A percentile compares a stretch with the other conserved stretches of the same genome.
Evolutionary conservation across 371 early-diverging fungal genomes (phyloP).

Genomic region (Dinochytrium kinnereticum): DNA sequence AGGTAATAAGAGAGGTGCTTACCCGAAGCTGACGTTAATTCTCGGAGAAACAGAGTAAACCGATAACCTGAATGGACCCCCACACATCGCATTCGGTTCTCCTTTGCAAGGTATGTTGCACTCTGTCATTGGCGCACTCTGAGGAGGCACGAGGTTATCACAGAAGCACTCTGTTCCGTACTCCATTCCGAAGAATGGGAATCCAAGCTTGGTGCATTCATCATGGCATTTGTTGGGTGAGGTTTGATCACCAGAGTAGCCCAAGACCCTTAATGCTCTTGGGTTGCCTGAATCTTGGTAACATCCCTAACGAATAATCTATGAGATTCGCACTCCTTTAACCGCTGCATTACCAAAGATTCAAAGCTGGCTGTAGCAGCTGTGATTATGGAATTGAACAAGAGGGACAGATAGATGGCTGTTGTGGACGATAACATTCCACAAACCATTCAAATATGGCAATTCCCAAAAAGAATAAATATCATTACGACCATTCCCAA

Average conservation of each 20-base stretch:
- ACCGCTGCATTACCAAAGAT: neutral
- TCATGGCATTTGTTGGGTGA: neutral
- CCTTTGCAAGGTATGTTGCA: conserved; percentile 5
- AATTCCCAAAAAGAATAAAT: too few relatives aligned
- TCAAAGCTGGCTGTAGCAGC: neutral
- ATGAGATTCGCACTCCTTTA: too few relatives aligned
- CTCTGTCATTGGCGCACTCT: neutral
- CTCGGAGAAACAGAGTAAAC: neutral
- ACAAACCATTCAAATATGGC: too few relatives aligned
- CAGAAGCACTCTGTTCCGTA: conserved; percentile 3
- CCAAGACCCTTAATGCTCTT: neutral
- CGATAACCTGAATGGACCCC: neutral
- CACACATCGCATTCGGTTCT: neutral
- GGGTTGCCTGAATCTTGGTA: neutral
- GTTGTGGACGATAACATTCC: too few relatives aligned
- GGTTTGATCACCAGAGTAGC: neutral
- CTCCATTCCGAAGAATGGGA: neutral
- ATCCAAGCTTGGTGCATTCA: neutral
- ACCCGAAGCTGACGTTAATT: neutral
- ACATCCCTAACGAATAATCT: too few relatives aligned
- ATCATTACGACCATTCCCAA: too few relatives aligned
- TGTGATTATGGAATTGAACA: too few relatives aligned
- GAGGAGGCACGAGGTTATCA: neutral
- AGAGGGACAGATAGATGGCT: too few relatives aligned
- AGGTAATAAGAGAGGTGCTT: too few relatives aligned